Percentiles rank a stretch among this genome's conserved stretches.
These are phyloP conservation scores for Amyloporia xantha DNA, from an alignment of 768 basidiomycete species.

Conservation along the genomic window DNA sequence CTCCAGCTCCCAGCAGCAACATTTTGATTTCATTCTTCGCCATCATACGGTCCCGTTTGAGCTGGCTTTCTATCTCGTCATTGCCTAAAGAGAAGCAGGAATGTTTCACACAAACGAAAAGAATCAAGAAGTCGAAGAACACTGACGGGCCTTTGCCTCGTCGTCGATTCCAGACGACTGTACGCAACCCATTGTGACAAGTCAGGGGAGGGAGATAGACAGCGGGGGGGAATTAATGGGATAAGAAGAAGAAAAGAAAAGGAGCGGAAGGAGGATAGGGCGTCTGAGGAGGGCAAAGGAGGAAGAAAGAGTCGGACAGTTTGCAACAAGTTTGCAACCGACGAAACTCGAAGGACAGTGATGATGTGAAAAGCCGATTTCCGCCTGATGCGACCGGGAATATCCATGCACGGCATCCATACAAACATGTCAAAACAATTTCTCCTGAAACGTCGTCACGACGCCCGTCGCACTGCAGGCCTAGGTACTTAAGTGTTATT, in stretches of 20 bases:
- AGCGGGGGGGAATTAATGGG: constrained; percentile 6
- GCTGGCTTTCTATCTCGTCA: constrained; percentile 90
- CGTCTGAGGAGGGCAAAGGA: constrained; percentile 1
- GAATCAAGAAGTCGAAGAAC: constrained; percentile 2
- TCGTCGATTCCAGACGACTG: constrained; percentile 67
- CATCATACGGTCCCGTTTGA: constrained; percentile 82
- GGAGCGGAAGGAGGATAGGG: constrained; percentile 5
- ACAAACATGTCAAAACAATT: constrained; percentile 1
- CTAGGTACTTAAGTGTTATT: neutral
- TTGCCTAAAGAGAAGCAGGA: constrained; percentile 42
- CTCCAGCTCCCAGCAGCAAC: constrained; percentile 91
- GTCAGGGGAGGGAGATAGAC: constrained; percentile 9
- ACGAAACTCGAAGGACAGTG: neutral
- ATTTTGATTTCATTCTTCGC: constrained; percentile 96
- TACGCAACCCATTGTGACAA: constrained; percentile 59
- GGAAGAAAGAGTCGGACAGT: neutral
- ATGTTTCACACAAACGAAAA: neutral
- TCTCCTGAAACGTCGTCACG: neutral
- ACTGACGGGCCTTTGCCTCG: constrained; percentile 80
- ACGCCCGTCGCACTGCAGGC: no score
- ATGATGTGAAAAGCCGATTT: constrained; percentile 1
- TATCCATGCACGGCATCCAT: neutral
- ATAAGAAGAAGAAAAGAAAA: no score
- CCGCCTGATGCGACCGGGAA: constrained; percentile 6
- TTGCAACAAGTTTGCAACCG: neutral